Base-by-base conservation (phyloP, 192 early-diverging fungal species). In the Blastocladiella britannica region DNA sequence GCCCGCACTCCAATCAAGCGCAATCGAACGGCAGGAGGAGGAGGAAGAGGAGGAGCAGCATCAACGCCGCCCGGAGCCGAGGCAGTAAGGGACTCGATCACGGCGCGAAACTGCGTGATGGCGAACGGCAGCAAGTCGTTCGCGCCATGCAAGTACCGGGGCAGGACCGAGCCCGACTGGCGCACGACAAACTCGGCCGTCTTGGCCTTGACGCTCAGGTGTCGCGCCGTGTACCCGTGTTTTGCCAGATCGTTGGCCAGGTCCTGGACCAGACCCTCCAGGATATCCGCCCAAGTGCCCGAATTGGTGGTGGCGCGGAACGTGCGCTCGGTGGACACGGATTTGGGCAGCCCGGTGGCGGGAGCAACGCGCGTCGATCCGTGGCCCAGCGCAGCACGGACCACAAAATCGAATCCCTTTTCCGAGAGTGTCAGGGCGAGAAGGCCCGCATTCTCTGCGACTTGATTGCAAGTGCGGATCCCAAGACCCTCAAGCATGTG, bases 391-490 rank as follows among this genome's bases (percentile, higher is more conserved):
- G n/a, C 37, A 47, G n/a, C 31, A 47, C 37, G 37, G 1, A 47
- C 37, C 15, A 47, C 37, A 9, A 47, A 20, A 47, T 20, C 37
- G 37, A 47, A 47, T 20, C 15, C 37, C 37, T 47, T 47, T 47
- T 47, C 37, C 37, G 37, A 47, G 15, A 47, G n/a, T 9, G n/a
- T 20, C 15, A 47, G 37, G 15, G 37, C 68, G 9, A 80, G 28
- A 8, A 74, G 27, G 7, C 62, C 69, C 0, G 67, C 61, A 55
- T 72, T 61, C 18, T 52, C 47, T 25, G 64, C 62, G 25, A 67
- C 65, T 26, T 82, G 76, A 5, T 60, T 64, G 53, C 80, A 82
- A 12, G 55, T 74, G 20, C 70, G 62, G 5, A 83, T 64, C 1
- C 73, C 69, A 25, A 83, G 55, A 12, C 71, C 69, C 53, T 72